Percentiles rank a stretch among this genome's conserved stretches.
These are phyloP conservation scores for Fusarium buxicola DNA, from an alignment of 2,329 filamentous ascomycete species.

Conservation along the genomic window DNA sequence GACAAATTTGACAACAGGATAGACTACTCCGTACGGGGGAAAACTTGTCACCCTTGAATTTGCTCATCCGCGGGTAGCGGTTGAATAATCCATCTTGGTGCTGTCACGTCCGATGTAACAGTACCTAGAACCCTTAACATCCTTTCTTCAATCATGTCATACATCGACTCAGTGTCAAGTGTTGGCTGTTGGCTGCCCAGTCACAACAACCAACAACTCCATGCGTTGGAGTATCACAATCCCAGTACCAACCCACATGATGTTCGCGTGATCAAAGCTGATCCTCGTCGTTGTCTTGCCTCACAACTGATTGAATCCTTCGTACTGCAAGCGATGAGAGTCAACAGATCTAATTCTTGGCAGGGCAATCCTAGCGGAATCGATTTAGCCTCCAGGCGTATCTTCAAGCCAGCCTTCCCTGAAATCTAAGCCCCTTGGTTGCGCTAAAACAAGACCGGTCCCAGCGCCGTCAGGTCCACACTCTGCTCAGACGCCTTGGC, in stretches of 20 bases:
- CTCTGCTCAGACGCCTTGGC: neutral
- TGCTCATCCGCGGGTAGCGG: neutral
- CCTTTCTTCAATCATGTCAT: neutral
- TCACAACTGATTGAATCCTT: no score
- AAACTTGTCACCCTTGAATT: neutral
- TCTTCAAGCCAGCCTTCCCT: neutral
- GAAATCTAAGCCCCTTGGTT: neutral
- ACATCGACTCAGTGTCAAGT: neutral
- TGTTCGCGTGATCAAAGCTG: no score
- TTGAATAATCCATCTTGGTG: neutral
- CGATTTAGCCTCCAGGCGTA: no score
- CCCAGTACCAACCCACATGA: no score
- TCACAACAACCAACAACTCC: no score
- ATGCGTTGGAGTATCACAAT: no score
- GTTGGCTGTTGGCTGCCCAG: neutral
- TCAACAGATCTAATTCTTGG: neutral
- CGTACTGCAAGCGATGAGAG: neutral
- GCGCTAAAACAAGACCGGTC: slow-evolving; percentile 5
- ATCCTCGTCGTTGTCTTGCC: no score
- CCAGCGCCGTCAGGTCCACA: neutral
- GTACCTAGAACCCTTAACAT: neutral
- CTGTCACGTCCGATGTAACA: neutral
- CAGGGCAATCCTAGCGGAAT: neutral
- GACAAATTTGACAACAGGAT: no score
- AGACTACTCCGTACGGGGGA: slow-evolving; percentile 5